Base-by-base conservation (phyloP, 345 rosid genomes). In the Erysimum cheiranthoides region DNA sequence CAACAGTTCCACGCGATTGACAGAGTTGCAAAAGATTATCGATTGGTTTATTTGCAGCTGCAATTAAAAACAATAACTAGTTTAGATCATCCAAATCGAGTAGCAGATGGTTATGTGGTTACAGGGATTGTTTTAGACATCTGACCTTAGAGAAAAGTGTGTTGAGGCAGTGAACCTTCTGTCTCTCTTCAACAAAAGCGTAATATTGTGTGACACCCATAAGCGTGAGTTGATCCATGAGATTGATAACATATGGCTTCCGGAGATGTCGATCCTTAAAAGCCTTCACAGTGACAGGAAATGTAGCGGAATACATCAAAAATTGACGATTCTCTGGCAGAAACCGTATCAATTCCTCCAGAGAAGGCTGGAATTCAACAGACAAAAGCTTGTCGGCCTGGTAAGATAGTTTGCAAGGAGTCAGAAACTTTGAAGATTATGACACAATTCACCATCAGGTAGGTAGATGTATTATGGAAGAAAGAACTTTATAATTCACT, bases 11-110 rank as follows among this genome's bases (percentile, higher is more conserved):
- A 96, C 98, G 12, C 99, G 97, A 83, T 93, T 93, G 61, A 93
- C 99, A 28, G 99, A 96, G 76, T 96, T 96, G 87, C 99, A 96
- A 81, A 96, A 96, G 77, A 93, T 96, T 80, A 96, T 96, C 3
- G 99, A 93, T 67, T 96, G 99, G 74, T 96, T 96, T 80, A 96
- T 96, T 93, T 96, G 99, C 85, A 96, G 89, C 99, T 96, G 92
- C 72, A 76, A 69, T 60, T 2, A 39, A 40, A 56, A 39, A 38
- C 0, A 9, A 61, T 18, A 34, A 54, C 51, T 27, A 56, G 67
- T 39, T 63, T 46, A 64, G 61, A 47, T 32, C 10, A 56, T 50
- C 63, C 42, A 39, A 31, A 66, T 72, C 50, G 9, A 40, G 68
- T 43, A 2, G 40, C 69, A 65, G 27, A 67, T 68, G 36, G 28